Conservation (phyloP, 225 moss, liverwort and hornwort species). For the Rhytidiadelphus loreus region DNA sequence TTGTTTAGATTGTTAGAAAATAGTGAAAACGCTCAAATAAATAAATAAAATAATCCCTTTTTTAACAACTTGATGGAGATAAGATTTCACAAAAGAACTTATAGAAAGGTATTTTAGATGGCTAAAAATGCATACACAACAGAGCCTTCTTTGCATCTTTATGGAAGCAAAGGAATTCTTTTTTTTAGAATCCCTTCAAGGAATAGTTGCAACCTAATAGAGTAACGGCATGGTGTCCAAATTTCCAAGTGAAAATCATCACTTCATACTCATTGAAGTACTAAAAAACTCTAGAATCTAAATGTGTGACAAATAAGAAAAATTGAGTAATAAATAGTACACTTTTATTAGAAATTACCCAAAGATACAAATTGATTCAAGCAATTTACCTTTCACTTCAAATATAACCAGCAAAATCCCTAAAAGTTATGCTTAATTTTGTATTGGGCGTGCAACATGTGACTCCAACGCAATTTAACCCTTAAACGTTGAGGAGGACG, state of each 20-base stretch:
- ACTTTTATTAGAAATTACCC: rapidly evolving
- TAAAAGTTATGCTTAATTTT: not conserved
- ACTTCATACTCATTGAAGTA: not conserved
- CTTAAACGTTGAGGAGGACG: too few relatives aligned
- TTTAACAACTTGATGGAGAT: not conserved
- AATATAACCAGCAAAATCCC: not conserved
- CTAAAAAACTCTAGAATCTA: not conserved
- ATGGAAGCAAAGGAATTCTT: rapidly evolving
- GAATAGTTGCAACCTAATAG: not conserved
- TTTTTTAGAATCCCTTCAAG: not conserved
- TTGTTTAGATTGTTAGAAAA: not conserved
- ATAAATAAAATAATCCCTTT: not conserved
- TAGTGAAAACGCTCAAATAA: not conserved
- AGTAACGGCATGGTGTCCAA: not conserved
- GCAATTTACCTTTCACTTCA: too few relatives aligned
- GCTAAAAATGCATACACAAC: not conserved
- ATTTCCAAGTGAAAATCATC: not conserved
- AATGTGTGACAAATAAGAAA: not conserved
- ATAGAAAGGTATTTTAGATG: not conserved
- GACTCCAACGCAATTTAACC: not conserved
- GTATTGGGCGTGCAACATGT: too few relatives aligned
- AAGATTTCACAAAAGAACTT: not conserved
- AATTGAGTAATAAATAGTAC: not conserved
- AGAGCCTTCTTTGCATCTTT: not conserved
- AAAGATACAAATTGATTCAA: not conserved